phyloP scores from a whole-genome alignment of 2,329 filamentous ascomycete species.

The Paecilomyces dactylethromorphus region DNA sequence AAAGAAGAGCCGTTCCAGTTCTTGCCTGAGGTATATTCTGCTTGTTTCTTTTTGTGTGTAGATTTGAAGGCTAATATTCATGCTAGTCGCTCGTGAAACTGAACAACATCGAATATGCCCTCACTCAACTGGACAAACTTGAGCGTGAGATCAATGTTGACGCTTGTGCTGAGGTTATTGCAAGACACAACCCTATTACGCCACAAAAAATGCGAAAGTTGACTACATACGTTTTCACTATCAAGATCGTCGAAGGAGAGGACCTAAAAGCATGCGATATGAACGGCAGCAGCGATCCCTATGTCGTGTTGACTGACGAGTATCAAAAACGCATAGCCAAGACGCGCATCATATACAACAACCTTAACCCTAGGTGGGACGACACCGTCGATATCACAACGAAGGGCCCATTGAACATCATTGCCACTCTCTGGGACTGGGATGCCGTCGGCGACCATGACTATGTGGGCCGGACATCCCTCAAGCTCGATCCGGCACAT shows the following conservation, averaged over 20 bases:
- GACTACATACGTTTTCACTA: constrained; percentile 92
- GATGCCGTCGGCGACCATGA: constrained; percentile 96
- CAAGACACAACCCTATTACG: constrained; percentile 64
- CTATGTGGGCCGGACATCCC: constrained; percentile 90
- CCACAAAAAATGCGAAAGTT: constrained; percentile 62
- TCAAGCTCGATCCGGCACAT: constrained; percentile 96
- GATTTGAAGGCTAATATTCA: constrained; percentile 16
- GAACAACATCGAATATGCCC: constrained; percentile 94
- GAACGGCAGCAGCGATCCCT: constrained; percentile 89
- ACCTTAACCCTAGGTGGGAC: constrained; percentile 92
- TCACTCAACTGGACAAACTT: constrained; percentile 83
- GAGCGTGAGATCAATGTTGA: constrained; percentile 89
- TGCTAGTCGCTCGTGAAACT: constrained; percentile 88
- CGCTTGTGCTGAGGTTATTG: constrained; percentile 75
- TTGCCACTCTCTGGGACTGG: constrained; percentile 97
- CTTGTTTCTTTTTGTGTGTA: not conserved
- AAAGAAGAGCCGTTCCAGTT: constrained; percentile 97
- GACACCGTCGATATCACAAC: constrained; percentile 96
- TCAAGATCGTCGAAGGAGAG: constrained; percentile 97
- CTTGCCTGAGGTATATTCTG: constrained; percentile 68
- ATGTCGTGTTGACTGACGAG: constrained; percentile 93
- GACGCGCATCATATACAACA: constrained; percentile 84
- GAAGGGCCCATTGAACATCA: constrained; percentile 82
- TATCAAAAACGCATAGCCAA: constrained; percentile 96
- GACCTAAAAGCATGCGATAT: constrained; percentile 97